These are phyloP conservation scores for Russula sp. DNA, from an alignment of 768 basidiomycete species.

Conservation along the genomic window DNA sequence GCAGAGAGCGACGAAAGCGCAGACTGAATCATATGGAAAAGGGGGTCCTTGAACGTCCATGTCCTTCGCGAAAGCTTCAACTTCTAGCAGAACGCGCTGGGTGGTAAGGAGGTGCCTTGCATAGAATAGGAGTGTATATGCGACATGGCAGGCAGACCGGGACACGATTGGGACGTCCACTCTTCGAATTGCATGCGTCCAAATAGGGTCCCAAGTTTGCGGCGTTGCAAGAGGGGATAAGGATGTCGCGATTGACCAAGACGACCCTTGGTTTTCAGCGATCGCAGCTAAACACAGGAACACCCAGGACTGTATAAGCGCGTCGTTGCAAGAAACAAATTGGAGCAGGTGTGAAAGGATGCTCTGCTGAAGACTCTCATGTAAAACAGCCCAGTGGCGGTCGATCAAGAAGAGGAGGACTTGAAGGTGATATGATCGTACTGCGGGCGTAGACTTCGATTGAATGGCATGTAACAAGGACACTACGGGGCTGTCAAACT, in stretches of 20 bases:
- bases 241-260: constrained; percentile 11
- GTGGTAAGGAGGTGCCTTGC: constrained; percentile 43
- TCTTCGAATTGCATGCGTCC: constrained; percentile 78
- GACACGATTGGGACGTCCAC: constrained; percentile 60
- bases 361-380: constrained; percentile 49
- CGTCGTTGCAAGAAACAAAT: constrained; percentile 59
- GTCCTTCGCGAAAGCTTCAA: constrained; percentile 75
- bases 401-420: constrained; percentile 80
- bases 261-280: constrained; percentile 31
- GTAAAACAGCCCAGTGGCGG: constrained; percentile 64
- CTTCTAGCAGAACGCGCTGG: constrained; percentile 58
- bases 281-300: constrained; percentile 77
- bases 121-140: constrained; percentile 46
- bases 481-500: constrained; percentile 53
- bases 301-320: constrained; percentile 72
- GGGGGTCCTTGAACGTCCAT: constrained; percentile 87
- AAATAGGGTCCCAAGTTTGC: constrained; percentile 63
- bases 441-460: constrained; percentile 29
- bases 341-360: constrained; percentile 52
- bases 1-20: constrained; percentile 67
- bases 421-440: constrained; percentile 56
- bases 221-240: constrained; percentile 10
- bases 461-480: constrained; percentile 49
- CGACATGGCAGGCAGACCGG: constrained; percentile 73
- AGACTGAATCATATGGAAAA: constrained; percentile 85